Percentiles rank a stretch among this genome's conserved stretches.
phyloP scores from a whole-genome alignment of 306 rosid species.

The Dryas drummondii region DNA sequence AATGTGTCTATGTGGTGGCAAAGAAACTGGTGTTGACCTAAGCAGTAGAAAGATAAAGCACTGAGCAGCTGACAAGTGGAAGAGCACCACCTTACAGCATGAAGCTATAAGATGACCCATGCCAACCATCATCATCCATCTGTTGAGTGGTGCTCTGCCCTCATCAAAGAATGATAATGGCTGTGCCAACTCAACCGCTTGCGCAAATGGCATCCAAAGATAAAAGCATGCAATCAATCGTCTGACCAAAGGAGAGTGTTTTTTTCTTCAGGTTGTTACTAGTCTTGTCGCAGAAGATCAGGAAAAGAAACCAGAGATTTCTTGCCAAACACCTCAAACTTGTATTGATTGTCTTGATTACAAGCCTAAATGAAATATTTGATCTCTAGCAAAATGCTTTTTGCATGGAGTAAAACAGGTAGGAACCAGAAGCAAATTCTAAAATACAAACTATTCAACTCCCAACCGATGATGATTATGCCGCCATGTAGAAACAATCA shows the following conservation, averaged over 20 bases:
- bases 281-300: neutral
- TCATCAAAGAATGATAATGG: conserved; percentile 10
- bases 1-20: conserved; percentile 11
- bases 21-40: conserved; percentile 11
- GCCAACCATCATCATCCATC: conserved; percentile 18
- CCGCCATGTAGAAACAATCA: neutral
- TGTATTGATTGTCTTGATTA: neutral
- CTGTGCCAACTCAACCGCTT: conserved; percentile 14
- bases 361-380: neutral
- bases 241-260: neutral
- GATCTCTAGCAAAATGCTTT: neutral
- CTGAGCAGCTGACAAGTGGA: conserved; percentile 18
- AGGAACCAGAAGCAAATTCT: neutral
- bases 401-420: neutral
- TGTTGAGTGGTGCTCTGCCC: conserved; percentile 12
- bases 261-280: neutral
- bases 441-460: neutral
- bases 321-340: neutral
- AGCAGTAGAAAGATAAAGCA: conserved; percentile 15
- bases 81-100: conserved; percentile 14
- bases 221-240: no score
- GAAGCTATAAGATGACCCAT: conserved; percentile 25
- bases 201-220: neutral
- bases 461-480: neutral
- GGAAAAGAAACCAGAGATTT: neutral